Base-by-base conservation (phyloP, 176 grass and related monocot genomes). In the Phragmites australis region DNA sequence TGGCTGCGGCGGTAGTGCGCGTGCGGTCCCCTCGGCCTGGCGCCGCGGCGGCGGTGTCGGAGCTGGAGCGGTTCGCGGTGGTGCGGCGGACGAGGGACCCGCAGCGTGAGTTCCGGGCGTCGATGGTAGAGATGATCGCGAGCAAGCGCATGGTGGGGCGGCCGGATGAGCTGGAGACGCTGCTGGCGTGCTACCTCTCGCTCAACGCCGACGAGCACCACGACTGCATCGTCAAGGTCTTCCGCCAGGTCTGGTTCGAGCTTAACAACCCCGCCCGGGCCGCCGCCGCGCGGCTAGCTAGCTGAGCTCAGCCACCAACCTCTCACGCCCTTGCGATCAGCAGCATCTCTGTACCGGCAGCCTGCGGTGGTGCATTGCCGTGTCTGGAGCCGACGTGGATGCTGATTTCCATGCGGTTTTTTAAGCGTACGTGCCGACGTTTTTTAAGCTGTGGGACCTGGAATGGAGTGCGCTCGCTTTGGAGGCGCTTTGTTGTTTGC, bases 121-220 rank as follows among this genome's bases (percentile, higher is more conserved):
- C 94, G 5, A 97, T 97, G 94, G 81, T 97, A 80, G 94, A 89
- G 74, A 97, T 97, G 94, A 97, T 93, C 60, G 42, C 75, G 25
- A 90, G 86, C 88, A 93, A 85, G 61, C 80, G 84, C 42, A 97
- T 97, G 74, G 81, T 93, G 65, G 81, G 91, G 53, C 94, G 83
- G 53, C 86, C 88, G 17, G 86, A 93, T 29, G 90, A 97, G 84
- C 84, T 97, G 61, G 93, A 97, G 88, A 87, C 86, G 34, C 81
- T 97, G 77, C 81, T 97, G 23, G 93, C 93, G 48, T 97, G 93
- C 85, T 97, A 97, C 82, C 88, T 97, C 26, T 79, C 93, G 54
- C 84, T 97, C 44, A 97, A 97, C 80, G 70, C 94, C 58, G 93
- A 93, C 72, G 91, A 97, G 86, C 88, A 97, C 84, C 91, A 97